Conservation (phyloP, 2,329 filamentous ascomycete species). For the Pleoardoris graminearum region DNA sequence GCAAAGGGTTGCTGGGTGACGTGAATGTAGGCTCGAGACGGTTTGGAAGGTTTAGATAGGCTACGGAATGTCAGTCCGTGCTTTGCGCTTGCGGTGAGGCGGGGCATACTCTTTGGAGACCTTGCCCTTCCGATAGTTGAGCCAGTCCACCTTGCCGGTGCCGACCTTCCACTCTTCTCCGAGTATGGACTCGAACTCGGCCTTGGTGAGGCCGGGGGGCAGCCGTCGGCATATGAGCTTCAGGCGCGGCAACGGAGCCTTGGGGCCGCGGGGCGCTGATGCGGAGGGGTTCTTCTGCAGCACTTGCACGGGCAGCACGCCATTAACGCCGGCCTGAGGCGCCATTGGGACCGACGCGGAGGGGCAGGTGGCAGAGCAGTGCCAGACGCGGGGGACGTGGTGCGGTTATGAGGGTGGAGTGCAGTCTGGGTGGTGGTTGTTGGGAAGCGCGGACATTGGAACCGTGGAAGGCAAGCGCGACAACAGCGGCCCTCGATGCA, state of each 20-base stretch:
- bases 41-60: conserved; percentile 77
- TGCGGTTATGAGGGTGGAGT: conserved; percentile 8
- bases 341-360: conserved; percentile 24
- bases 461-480: not conserved
- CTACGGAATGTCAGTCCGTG: conserved; percentile 22
- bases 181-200: conserved; percentile 72
- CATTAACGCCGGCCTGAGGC: conserved; percentile 41
- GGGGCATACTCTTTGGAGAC: conserved; percentile 76
- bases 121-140: conserved; percentile 73
- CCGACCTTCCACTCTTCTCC: conserved; percentile 81
- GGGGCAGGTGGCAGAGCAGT: not conserved
- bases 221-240: conserved; percentile 86
- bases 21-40: conserved; percentile 80
- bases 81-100: not conserved
- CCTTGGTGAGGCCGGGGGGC: conserved; percentile 79
- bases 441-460: conserved; percentile 20
- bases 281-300: conserved; percentile 42
- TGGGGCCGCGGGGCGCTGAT: conserved; percentile 39
- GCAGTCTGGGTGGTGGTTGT: conserved; percentile 10
- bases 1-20: conserved; percentile 73
- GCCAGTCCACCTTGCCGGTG: conserved; percentile 84
- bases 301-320: conserved; percentile 43
- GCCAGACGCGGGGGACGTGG: conserved; percentile 1
- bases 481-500: not conserved
- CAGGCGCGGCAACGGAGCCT: conserved; percentile 63